Conservation (phyloP, 1,139 yeast species). For the Candida gigantensis region DNA sequence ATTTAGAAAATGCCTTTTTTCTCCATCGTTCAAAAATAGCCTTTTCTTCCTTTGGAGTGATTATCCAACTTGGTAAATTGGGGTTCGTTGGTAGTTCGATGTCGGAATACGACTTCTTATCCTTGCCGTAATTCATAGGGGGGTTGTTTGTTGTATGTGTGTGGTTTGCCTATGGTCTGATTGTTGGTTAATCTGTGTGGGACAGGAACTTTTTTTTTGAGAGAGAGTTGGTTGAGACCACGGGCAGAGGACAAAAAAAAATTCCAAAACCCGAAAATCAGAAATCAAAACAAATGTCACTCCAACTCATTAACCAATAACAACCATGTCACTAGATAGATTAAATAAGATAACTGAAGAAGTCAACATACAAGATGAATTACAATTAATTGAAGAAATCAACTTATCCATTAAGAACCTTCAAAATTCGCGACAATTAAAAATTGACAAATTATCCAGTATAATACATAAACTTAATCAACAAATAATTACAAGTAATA, state of each 20-base stretch:
- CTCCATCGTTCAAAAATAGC: constrained; percentile 79
- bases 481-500: constrained; percentile 18
- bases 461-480: constrained; percentile 24
- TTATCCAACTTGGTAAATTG: constrained; percentile 75
- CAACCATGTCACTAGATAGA: constrained; percentile 4
- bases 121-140: constrained; percentile 16
- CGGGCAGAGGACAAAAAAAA: too few species aligned
- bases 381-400: constrained; percentile 50
- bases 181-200: too few species aligned
- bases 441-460: constrained; percentile 23
- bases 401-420: constrained; percentile 36
- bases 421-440: constrained; percentile 25
- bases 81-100: constrained; percentile 48
- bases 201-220: too few species aligned
- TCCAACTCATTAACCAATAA: too few species aligned
- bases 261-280: too few species aligned
- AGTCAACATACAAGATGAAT: constrained; percentile 55
- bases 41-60: constrained; percentile 85
- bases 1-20: constrained; percentile 65
- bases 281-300: too few species aligned
- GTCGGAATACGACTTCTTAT: constrained; percentile 39
- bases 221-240: too few species aligned
- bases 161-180: too few species aligned
- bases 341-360: constrained; percentile 31
- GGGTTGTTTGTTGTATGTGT: neutral